phyloP scores from a whole-genome alignment of 1,284 basidiomycete species.

The Hortiboletus rubellus region DNA sequence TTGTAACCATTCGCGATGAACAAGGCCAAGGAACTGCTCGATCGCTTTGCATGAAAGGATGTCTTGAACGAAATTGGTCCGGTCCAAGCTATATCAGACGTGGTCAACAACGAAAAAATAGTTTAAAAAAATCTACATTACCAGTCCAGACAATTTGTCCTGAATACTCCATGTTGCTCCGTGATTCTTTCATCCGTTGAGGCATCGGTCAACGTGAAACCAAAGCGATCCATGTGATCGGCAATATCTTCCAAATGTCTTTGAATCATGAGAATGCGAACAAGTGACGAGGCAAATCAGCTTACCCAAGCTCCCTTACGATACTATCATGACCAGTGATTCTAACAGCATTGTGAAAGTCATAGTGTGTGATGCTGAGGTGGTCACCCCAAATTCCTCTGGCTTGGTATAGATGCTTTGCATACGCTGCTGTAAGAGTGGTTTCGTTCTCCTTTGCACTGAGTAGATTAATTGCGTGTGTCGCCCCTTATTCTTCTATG shows the following conservation, averaged over 20 bases:
- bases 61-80: slow-evolving; percentile 98
- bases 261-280: slow-evolving; percentile 29
- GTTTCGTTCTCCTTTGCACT: slow-evolving; percentile 92
- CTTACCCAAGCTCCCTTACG: slow-evolving; percentile 69
- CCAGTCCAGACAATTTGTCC: slow-evolving; percentile 97
- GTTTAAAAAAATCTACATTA: slow-evolving; percentile 35
- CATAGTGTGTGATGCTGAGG: slow-evolving; percentile 83
- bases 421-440: slow-evolving; percentile 80
- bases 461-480: slow-evolving; percentile 87
- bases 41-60: slow-evolving; percentile 80
- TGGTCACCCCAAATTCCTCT: slow-evolving; percentile 57
- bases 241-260: slow-evolving; percentile 60
- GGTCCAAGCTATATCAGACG: slow-evolving; percentile 68
- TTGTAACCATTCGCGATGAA: slow-evolving; percentile 73
- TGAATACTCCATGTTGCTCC: slow-evolving; percentile 86
- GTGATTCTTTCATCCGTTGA: slow-evolving; percentile 68
- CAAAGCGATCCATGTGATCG: slow-evolving; percentile 76
- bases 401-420: slow-evolving; percentile 69
- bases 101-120: slow-evolving; percentile 2
- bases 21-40: slow-evolving; percentile 70
- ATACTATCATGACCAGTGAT: slow-evolving; percentile 90
- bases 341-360: slow-evolving; percentile 87
- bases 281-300: slow-evolving; percentile 9
- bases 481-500: slow-evolving; percentile 76
- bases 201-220: slow-evolving; percentile 80